Percentiles rank a stretch among this genome's conserved stretches.
phyloP scores from a whole-genome alignment of 2,329 filamentous ascomycete species.

The Colletotrichum sojae region DNA sequence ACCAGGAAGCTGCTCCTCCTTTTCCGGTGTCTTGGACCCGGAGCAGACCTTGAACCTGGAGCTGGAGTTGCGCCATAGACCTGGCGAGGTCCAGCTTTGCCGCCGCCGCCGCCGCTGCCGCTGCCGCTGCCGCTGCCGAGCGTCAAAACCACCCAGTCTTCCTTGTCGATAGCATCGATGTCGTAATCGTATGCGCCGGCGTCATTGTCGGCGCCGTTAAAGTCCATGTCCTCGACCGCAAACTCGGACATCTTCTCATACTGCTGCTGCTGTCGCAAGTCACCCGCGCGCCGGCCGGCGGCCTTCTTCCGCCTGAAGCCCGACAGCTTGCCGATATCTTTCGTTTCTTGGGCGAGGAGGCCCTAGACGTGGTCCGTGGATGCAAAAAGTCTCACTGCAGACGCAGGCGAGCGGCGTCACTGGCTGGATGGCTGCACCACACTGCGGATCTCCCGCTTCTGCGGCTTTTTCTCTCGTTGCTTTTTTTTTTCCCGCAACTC shows the following conservation, averaged over 20 bases:
- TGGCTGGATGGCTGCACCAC: constrained; percentile 20
- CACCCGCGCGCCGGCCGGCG: constrained; percentile 22
- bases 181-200: constrained; percentile 5
- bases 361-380: too few species aligned
- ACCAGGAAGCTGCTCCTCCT: constrained; percentile 41
- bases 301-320: constrained; percentile 21
- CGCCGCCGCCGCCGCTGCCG: not conserved
- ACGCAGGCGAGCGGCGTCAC: not conserved
- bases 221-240: constrained; percentile 13
- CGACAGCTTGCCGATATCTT: constrained; percentile 24
- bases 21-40: constrained; percentile 31
- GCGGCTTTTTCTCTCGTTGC: not conserved
- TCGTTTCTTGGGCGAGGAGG: not conserved
- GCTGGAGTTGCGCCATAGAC: not conserved
- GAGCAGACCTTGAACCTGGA: not conserved
- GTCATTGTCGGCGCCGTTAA: not conserved
- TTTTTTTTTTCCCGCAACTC: not conserved
- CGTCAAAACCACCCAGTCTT: constrained; percentile 9
- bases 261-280: not conserved
- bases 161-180: not conserved
- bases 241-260: constrained; percentile 1
- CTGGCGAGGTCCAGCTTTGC: not conserved
- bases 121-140: constrained; percentile 10
- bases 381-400: constrained; percentile 10
- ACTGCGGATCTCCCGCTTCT: constrained; percentile 21